These are phyloP conservation scores for Mycocentrospora acerina DNA, from an alignment of 2,329 filamentous ascomycete genomes.

Conservation along the genomic window DNA sequence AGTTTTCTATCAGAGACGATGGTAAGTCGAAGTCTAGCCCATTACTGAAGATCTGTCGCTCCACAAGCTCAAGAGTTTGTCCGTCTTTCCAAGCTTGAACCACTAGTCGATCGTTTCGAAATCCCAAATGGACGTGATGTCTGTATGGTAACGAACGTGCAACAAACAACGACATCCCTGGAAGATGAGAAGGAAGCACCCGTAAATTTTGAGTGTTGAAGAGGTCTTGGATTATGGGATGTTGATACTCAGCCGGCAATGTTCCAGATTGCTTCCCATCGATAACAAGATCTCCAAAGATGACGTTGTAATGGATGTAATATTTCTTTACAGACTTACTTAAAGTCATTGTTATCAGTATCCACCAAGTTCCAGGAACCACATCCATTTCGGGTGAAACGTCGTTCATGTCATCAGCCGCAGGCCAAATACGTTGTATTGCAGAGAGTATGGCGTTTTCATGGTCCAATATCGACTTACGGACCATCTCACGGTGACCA, in stretches of 20 bases:
- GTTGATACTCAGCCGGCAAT: slow-evolving; percentile 55
- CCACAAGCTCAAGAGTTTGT: slow-evolving; percentile 41
- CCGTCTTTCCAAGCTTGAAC: slow-evolving; percentile 45
- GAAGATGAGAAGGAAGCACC: slow-evolving; percentile 54
- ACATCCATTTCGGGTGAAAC: too few relatives aligned
- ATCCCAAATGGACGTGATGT: slow-evolving; percentile 59
- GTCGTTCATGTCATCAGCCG: too few relatives aligned
- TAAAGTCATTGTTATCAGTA: too few relatives aligned
- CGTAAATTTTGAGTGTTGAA: slow-evolving; percentile 57
- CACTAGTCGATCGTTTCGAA: slow-evolving; percentile 43
- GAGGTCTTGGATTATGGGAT: slow-evolving; percentile 49
- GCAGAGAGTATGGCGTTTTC: too few relatives aligned
- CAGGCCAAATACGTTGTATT: too few relatives aligned
- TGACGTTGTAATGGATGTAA: slow-evolving; percentile 48
- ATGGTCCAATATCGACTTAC: too few relatives aligned
- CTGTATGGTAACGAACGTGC: slow-evolving; percentile 37
- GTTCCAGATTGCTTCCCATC: slow-evolving; percentile 53
- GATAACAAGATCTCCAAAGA: slow-evolving; percentile 52
- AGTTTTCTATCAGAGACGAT: slow-evolving; percentile 50
- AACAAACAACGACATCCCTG: slow-evolving; percentile 54
- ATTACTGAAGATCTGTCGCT: slow-evolving; percentile 23
- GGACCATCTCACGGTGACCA: too few relatives aligned
- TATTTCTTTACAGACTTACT: too few relatives aligned
- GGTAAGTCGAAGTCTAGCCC: slow-evolving; percentile 53
- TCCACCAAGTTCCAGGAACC: too few relatives aligned